Base-by-base conservation (phyloP, 2,329 filamentous ascomycete species). In the Fusarium nurragi region DNA sequence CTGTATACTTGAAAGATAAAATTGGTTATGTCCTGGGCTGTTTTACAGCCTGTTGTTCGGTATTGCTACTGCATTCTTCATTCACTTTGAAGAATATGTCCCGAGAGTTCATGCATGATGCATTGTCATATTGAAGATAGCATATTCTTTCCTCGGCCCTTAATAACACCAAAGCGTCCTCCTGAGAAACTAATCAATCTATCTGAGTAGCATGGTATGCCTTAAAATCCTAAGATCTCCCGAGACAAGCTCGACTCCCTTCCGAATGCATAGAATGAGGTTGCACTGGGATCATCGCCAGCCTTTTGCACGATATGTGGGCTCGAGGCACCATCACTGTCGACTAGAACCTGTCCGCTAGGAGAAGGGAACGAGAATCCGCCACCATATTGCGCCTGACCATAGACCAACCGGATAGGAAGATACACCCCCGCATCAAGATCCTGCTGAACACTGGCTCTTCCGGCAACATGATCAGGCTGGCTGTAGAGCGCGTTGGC, bases 401-500 rank as follows among this genome's bases (percentile, higher is more conserved):
- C 54, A 22, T 60, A 60, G 0, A 60, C 38, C 3, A 60, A 39
- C 0, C 56, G 38, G 0, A 60, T 28, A 0, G 56, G 56, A 10
- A 60, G 12, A 3, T 59, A 60, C 11, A 0, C 0, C 1, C 18
- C 14, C 0, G 18, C 44, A 0, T 38, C 45, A 2, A 60, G 0
- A 0, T 18, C 5, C 0, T 59, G 0, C 0, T 36, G 8, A 12
- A 10, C 59, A 2, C 19, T 22, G 1, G 38, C 54, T 0, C 8
- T 16, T 0, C 56, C 56, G 21, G 54, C 26, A 16, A 60, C 53
- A 3, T 40, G 54, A 4, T 52, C 56, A 2, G 54, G 45, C 4
- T 60, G 54, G 5, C 59, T 45, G 1, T 60, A 59, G 3, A 44
- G 44, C 2, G 38, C 56, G n/a, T 52, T 59, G 0, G 56, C 56